Conservation (phyloP, 768 basidiomycete species). For the Boletus sensibilis region DNA sequence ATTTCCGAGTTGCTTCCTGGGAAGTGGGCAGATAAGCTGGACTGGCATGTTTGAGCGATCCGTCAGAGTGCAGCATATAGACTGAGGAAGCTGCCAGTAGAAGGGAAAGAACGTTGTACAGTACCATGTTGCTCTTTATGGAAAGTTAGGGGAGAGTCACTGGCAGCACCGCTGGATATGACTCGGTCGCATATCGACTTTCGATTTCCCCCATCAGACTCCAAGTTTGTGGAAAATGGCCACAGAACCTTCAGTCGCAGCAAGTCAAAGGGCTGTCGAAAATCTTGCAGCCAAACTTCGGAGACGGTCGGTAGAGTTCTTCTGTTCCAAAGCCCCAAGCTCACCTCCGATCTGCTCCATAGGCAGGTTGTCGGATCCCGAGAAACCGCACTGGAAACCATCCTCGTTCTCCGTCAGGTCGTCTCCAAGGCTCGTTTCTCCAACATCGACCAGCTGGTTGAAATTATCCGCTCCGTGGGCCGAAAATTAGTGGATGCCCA, state of each 20-base stretch:
- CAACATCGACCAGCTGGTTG: slow-evolving; percentile 82
- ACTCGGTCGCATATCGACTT: slow-evolving; percentile 13
- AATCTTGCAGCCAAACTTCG: slow-evolving; percentile 66
- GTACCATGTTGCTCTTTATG: slow-evolving; percentile 12
- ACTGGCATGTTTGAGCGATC: slow-evolving; percentile 74
- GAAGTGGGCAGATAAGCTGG: slow-evolving; percentile 90
- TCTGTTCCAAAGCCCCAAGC: slow-evolving; percentile 36
- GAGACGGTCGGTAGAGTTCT: slow-evolving; percentile 55
- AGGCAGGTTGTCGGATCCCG: slow-evolving; percentile 93
- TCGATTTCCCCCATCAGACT: neutral
- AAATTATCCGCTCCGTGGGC: slow-evolving; percentile 77
- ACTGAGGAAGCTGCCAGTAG: neutral
- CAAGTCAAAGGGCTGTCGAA: slow-evolving; percentile 63
- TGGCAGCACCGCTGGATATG: neutral
- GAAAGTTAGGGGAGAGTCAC: slow-evolving; percentile 12
- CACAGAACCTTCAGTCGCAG: slow-evolving; percentile 36
- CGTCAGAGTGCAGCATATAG: neutral
- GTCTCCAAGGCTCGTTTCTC: slow-evolving; percentile 84
- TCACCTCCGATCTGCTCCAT: slow-evolving; percentile 11
- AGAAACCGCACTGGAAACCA: slow-evolving; percentile 84
- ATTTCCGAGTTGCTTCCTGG: slow-evolving; percentile 89
- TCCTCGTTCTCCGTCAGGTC: slow-evolving; percentile 85
- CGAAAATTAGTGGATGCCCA: slow-evolving; percentile 84
- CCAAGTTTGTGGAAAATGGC: slow-evolving; percentile 36
- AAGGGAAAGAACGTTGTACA: no score